Conservation (phyloP, 805 yeast genomes). For the Myxozyma monticola region DNA sequence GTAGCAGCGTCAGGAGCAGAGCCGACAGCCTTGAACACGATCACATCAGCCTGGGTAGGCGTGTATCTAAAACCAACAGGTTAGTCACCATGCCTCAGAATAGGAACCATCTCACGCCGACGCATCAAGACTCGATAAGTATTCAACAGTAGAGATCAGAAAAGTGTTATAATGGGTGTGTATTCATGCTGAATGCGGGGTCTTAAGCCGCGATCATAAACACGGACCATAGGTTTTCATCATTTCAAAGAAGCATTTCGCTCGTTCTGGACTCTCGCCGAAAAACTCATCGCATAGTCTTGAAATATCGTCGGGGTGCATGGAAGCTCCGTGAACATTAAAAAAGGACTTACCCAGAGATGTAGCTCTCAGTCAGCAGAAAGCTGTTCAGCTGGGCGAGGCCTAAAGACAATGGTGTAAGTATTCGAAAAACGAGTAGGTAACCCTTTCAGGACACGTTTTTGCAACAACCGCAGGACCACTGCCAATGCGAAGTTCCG, state of each 20-base stretch:
- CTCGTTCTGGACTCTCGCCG: background rate
- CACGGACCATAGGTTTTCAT: conserved; percentile 89
- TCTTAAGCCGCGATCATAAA: conserved; percentile 91
- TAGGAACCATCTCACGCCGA: background rate
- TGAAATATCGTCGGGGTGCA: too few relatives aligned
- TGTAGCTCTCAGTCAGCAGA: conserved; percentile 23
- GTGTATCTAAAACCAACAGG: conserved; percentile 53
- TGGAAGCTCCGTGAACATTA: background rate
- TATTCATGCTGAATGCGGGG: conserved; percentile 88
- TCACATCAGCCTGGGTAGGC: conserved; percentile 94
- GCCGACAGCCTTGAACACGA: conserved; percentile 82
- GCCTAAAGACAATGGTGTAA: too few relatives aligned
- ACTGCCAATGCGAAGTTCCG: too few relatives aligned
- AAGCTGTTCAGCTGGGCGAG: conserved; percentile 21
- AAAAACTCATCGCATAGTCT: too few relatives aligned
- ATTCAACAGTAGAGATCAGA: conserved; percentile 35
- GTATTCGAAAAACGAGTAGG: too few relatives aligned
- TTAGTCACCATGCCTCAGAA: conserved; percentile 21
- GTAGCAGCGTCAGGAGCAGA: conserved; percentile 56
- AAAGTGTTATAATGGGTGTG: conserved; percentile 52
- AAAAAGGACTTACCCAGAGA: conserved; percentile 75
- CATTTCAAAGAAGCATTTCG: conserved; percentile 11
- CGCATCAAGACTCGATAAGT: background rate
- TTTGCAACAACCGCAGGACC: too few relatives aligned
- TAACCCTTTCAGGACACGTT: too few relatives aligned